phyloP scores from a whole-genome alignment of 495 filamentous ascomycete species.

The Staphylotrichum longicolle region DNA sequence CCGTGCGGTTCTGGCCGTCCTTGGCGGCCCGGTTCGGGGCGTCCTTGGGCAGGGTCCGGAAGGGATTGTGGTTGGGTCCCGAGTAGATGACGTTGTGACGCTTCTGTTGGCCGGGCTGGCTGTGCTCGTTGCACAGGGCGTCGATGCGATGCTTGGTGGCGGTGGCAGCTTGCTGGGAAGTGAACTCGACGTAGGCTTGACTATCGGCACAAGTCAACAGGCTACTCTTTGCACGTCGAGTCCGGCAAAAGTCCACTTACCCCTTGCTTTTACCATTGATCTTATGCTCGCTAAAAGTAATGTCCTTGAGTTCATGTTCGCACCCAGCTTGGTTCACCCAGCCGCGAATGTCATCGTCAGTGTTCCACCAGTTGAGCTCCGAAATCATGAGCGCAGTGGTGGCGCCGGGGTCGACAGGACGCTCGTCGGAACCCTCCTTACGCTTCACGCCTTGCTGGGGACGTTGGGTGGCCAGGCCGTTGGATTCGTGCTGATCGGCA shows the following conservation, averaged over 20 bases:
- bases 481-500: slow-evolving; percentile 36
- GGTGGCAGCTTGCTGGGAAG: slow-evolving; percentile 77
- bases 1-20: slow-evolving; percentile 48
- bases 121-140: slow-evolving; percentile 43
- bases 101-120: slow-evolving; percentile 55
- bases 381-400: slow-evolving; percentile 79
- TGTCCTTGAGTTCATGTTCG: slow-evolving; percentile 84
- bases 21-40: slow-evolving; percentile 72
- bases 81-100: slow-evolving; percentile 73
- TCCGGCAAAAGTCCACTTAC: slow-evolving; percentile 48
- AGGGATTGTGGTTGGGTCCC: slow-evolving; percentile 76
- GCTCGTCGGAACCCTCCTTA: slow-evolving; percentile 71
- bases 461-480: slow-evolving; percentile 29
- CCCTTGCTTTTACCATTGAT: slow-evolving; percentile 98
- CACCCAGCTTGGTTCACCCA: slow-evolving; percentile 74
- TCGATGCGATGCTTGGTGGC: slow-evolving; percentile 84
- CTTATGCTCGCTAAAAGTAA: slow-evolving; percentile 97
- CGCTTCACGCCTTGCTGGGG: slow-evolving; percentile 72
- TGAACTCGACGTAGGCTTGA: slow-evolving; percentile 88
- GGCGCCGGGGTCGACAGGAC: slow-evolving; percentile 75
- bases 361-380: slow-evolving; percentile 95
- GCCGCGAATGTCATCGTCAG: slow-evolving; percentile 88
- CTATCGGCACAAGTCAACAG: slow-evolving; percentile 44
- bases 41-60: slow-evolving; percentile 89
- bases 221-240: not conserved